Conservation (phyloP, 2,329 filamentous ascomycete species). For the Neopestalotiopsis sp. region DNA sequence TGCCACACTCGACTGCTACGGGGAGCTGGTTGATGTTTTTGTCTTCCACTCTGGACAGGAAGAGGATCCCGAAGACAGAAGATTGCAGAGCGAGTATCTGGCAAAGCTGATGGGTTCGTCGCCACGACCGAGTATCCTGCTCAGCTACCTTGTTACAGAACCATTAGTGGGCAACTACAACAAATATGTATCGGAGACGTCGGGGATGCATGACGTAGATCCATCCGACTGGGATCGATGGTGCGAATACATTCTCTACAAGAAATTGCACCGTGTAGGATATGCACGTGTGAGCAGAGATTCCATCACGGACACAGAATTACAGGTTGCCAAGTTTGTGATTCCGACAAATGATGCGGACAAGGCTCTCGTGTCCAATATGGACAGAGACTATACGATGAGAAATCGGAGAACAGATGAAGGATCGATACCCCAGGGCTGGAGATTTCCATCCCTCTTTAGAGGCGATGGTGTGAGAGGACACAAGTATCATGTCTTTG, state of each 20-base stretch:
- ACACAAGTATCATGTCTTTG: constrained; percentile 93
- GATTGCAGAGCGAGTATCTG: constrained; percentile 86
- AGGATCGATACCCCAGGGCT: constrained; percentile 74
- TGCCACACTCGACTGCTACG: constrained; percentile 94
- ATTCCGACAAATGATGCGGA: constrained; percentile 74
- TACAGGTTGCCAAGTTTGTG: constrained; percentile 95
- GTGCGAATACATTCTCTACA: constrained; percentile 99
- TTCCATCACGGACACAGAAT: constrained; percentile 95
- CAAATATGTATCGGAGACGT: constrained; percentile 84
- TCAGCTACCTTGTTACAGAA: constrained; percentile 91
- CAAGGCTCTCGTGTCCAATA: constrained; percentile 46
- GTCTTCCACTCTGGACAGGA: constrained; percentile 99
- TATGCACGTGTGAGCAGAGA: constrained; percentile 89
- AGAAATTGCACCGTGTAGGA: constrained; percentile 81
- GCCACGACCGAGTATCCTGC: constrained; percentile 79
- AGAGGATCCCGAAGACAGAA: constrained; percentile 90
- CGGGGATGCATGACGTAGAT: constrained; percentile 96
- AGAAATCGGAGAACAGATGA: constrained; percentile 69
- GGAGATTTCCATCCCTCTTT: constrained; percentile 86
- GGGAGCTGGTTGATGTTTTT: constrained; percentile 87
- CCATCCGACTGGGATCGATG: constrained; percentile 92
- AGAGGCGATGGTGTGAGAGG: constrained; percentile 84
- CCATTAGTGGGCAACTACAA: constrained; percentile 95
- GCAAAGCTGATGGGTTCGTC: constrained; percentile 86
- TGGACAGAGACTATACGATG: constrained; percentile 51